Evolutionary conservation across 1,284 basidiomycete genomes (phyloP).

Genomic region (Pterula multifida): DNA sequence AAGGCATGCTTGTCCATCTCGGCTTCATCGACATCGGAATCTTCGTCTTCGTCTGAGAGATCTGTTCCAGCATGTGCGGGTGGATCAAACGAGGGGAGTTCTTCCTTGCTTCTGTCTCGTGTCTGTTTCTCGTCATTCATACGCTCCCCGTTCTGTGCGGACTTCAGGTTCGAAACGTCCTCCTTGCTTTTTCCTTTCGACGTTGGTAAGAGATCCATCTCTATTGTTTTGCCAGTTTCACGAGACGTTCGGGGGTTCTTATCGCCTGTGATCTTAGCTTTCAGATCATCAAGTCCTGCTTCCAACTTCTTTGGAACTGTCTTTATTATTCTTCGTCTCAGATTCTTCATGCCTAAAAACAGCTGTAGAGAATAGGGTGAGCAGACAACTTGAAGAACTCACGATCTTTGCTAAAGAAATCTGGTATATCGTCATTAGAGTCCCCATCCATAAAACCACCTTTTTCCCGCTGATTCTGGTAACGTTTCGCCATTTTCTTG

Average conservation of each 20-base stretch:
- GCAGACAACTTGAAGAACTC: conserved; percentile 9
- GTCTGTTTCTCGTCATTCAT: not conserved
- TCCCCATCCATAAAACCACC: conserved; percentile 13
- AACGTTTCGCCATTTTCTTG: conserved; percentile 30
- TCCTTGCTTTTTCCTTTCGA: not conserved
- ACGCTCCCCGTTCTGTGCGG: conserved; percentile 2
- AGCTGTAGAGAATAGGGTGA: conserved; percentile 3
- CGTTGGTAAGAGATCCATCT: not conserved
- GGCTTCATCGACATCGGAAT: conserved; percentile 19
- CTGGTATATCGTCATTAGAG: conserved; percentile 20
- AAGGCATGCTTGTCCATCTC: conserved; percentile 33
- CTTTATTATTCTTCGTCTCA: conserved; percentile 14
- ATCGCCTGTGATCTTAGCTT: conserved; percentile 13
- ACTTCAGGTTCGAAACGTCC: conserved; percentile 5
- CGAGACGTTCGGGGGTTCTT: conserved; percentile 8
- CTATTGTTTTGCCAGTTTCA: conserved; percentile 4
- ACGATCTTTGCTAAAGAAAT: conserved; percentile 31
- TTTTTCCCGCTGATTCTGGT: conserved; percentile 18
- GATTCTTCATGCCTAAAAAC: conserved; percentile 8
- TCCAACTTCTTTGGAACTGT: conserved; percentile 20
- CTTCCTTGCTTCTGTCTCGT: not conserved
- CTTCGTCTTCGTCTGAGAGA: conserved; percentile 11
- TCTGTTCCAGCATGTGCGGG: conserved; percentile 16
- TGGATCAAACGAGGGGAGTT: conserved; percentile 13
- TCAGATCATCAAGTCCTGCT: conserved; percentile 17